Evolutionary conservation across 2,329 filamentous ascomycete species (phyloP).

Genomic region (Diaporthe humulicola): DNA sequence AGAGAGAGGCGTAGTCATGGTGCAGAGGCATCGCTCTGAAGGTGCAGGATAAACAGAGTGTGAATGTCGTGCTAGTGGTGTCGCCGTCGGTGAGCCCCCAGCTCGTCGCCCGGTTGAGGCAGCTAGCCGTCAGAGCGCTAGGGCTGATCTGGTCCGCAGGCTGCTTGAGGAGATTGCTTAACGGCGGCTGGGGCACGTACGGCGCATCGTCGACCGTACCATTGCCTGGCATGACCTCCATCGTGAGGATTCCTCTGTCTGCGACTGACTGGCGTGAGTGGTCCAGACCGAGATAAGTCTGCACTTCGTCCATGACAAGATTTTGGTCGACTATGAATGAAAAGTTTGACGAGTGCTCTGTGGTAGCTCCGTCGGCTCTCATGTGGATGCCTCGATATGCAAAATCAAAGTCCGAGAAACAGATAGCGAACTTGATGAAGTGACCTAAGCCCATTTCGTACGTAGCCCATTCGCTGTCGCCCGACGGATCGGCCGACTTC

Average conservation of each 20-base stretch:
- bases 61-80: neutral
- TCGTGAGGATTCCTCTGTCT: neutral
- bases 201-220: too few relatives aligned
- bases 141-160: conserved; percentile 1
- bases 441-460: conserved; percentile 1
- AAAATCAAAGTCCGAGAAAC: conserved; percentile 1
- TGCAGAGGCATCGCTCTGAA: neutral
- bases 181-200: neutral
- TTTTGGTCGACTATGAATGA: neutral
- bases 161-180: neutral
- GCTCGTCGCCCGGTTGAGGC: neutral
- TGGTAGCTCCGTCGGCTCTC: neutral
- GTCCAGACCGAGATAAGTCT: neutral
- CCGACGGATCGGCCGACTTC: neutral
- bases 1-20: neutral
- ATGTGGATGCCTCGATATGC: conserved; percentile 8
- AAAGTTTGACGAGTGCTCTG: neutral
- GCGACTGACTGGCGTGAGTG: neutral
- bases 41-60: neutral
- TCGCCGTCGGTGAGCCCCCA: neutral
- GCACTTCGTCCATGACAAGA: neutral
- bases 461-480: neutral
- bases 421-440: conserved; percentile 12
- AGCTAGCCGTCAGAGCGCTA: neutral
- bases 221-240: neutral